Evolutionary conservation across 2,329 filamentous ascomycete genomes (phyloP).

Genomic region (Fusarium torreyae): DNA sequence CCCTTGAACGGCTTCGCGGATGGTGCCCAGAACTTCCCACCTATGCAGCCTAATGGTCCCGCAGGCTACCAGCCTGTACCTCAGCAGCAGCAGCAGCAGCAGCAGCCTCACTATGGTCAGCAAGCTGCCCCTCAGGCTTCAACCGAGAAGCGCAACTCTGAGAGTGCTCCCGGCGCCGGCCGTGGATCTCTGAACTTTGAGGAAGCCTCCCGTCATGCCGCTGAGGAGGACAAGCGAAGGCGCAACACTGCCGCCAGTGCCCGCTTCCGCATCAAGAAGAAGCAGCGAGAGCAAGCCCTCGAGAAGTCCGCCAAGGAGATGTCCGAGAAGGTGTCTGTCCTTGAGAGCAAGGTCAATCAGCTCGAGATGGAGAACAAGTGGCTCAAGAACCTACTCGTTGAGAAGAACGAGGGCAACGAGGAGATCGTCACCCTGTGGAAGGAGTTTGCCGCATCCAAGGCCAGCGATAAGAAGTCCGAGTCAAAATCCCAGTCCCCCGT

Average conservation of each 20-base stretch:
- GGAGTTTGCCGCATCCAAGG: slow-evolving; percentile 61
- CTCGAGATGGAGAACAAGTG: slow-evolving; percentile 89
- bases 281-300: slow-evolving; percentile 90
- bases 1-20: slow-evolving; percentile 61
- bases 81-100: slow-evolving; percentile 54
- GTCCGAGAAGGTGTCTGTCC: slow-evolving; percentile 80
- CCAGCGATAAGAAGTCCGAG: slow-evolving; percentile 52
- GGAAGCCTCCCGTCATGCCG: slow-evolving; percentile 79
- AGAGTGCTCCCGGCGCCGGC: slow-evolving; percentile 57
- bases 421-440: slow-evolving; percentile 67
- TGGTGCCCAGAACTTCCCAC: slow-evolving; percentile 60
- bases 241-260: slow-evolving; percentile 91
- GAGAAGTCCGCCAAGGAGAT: slow-evolving; percentile 88
- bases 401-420: slow-evolving; percentile 80
- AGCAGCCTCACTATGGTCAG: slow-evolving; percentile 51
- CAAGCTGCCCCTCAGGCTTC: slow-evolving; percentile 50
- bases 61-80: slow-evolving; percentile 60
- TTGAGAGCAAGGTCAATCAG: slow-evolving; percentile 81
- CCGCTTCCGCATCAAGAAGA: slow-evolving; percentile 95
- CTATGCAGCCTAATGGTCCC: slow-evolving; percentile 68
- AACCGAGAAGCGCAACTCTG: slow-evolving; percentile 64
- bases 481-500: slow-evolving; percentile 47
- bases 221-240: slow-evolving; percentile 91
- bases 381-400: slow-evolving; percentile 84
- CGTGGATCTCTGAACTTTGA: slow-evolving; percentile 71